Evolutionary conservation across 345 rosid species (phyloP).

Genomic region (Nephelium lappaceum): DNA sequence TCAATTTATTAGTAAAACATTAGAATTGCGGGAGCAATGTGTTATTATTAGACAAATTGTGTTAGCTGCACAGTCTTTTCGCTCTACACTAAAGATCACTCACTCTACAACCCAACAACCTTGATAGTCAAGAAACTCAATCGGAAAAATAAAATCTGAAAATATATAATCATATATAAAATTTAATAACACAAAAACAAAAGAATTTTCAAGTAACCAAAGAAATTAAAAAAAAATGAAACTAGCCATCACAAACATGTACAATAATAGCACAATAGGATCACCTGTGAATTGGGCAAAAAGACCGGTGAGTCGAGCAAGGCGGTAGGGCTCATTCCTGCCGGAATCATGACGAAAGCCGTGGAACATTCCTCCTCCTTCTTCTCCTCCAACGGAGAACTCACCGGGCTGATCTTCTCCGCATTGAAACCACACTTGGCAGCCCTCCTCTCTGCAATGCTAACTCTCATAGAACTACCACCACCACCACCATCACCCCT

Average conservation of each 20-base stretch:
- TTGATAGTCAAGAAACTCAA: not conserved
- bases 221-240: too few relatives aligned
- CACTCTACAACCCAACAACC: not conserved
- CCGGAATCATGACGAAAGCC: constrained; percentile 48
- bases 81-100: not conserved
- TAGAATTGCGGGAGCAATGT: too few relatives aligned
- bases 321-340: constrained; percentile 66
- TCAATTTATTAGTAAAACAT: too few relatives aligned
- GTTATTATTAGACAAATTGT: too few relatives aligned
- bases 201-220: too few relatives aligned
- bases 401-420: constrained; percentile 41
- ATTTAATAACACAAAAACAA: too few relatives aligned
- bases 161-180: not conserved
- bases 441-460: constrained; percentile 73
- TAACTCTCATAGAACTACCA: constrained; percentile 14
- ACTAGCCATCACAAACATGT: not conserved
- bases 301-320: constrained; percentile 62
- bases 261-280: too few relatives aligned
- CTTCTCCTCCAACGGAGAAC: constrained; percentile 27
- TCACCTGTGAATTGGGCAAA: constrained; percentile 57
- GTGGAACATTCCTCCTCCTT: constrained; percentile 21
- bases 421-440: constrained; percentile 58
- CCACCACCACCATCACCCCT: not conserved
- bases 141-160: not conserved
- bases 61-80: too few relatives aligned